These are phyloP conservation scores for Cryptosporidium sp. DNA, from an alignment of 169 alveolate species.

Conservation along the genomic window DNA sequence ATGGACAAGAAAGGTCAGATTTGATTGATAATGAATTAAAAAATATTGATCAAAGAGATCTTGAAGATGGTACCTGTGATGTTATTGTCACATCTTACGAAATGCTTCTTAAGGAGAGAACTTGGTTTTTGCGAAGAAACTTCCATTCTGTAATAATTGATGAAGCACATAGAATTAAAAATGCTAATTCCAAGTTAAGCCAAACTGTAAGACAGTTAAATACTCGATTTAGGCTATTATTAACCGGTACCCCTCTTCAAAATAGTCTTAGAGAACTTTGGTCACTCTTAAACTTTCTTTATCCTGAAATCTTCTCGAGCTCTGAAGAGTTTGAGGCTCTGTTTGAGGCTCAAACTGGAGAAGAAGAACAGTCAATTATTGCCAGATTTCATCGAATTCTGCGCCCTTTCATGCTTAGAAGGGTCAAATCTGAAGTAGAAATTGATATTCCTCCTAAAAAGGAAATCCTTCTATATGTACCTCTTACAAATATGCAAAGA, in stretches of 20 bases:
- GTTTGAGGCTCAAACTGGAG: conserved; percentile 85
- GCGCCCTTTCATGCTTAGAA: conserved; percentile 97
- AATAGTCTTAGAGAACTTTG: conserved; percentile 98
- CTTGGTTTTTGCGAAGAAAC: conserved; percentile 89
- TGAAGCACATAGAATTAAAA: conserved; percentile 99
- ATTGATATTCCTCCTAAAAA: conserved; percentile 95
- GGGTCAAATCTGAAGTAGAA: conserved; percentile 97
- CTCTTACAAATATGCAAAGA: conserved; percentile 94
- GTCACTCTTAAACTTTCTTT: conserved; percentile 97
- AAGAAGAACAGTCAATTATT: conserved; percentile 83
- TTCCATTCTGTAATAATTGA: conserved; percentile 98
- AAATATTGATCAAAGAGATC: conserved; percentile 27
- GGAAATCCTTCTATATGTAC: conserved; percentile 90
- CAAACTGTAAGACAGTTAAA: conserved; percentile 87
- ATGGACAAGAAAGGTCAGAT: conserved; percentile 90
- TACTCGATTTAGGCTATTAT: conserved; percentile 94
- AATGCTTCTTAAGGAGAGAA: conserved; percentile 92
- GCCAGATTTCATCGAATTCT: conserved; percentile 95
- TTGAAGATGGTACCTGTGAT: conserved; percentile 87
- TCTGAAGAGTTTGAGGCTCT: conserved; percentile 97
- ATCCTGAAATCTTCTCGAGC: conserved; percentile 95
- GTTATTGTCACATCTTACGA: conserved; percentile 95
- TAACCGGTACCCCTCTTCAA: conserved; percentile 99
- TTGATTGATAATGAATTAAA: conserved; percentile 78
- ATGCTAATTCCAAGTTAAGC: conserved; percentile 95